Evolutionary conservation across 768 basidiomycete genomes (phyloP).

Genomic region (Tulasnella sp.): DNA sequence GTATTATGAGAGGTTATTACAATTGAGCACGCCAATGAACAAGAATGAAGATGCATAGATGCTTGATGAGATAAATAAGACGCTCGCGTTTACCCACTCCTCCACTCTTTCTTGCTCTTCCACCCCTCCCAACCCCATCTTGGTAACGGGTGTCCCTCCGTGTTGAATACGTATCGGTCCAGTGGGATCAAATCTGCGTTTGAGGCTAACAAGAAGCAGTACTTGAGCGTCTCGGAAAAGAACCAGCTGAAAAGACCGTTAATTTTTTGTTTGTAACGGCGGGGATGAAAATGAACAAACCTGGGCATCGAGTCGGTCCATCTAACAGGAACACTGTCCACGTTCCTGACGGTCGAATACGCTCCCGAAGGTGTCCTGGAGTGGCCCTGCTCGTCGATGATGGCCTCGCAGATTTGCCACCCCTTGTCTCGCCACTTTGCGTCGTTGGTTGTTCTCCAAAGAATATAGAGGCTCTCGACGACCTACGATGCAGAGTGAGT

Average conservation of each 20-base stretch:
- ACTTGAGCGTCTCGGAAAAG: conserved; percentile 63
- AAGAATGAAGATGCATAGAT: background rate
- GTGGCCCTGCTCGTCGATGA: conserved; percentile 45
- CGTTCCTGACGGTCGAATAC: conserved; percentile 55
- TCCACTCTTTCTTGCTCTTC: conserved; percentile 13
- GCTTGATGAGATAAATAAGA: too few relatives aligned
- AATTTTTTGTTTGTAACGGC: background rate
- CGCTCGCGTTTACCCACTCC: background rate
- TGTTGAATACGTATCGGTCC: conserved; percentile 48
- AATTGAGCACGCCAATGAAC: too few relatives aligned
- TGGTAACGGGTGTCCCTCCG: conserved; percentile 29
- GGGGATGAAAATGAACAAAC: conserved; percentile 38
- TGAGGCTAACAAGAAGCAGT: conserved; percentile 63
- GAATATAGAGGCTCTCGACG: conserved; percentile 64
- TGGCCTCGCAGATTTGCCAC: conserved; percentile 65
- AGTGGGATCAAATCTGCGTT: conserved; percentile 55
- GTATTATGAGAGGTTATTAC: conserved; percentile 34
- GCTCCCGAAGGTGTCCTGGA: conserved; percentile 52
- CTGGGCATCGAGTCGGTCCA: conserved; percentile 66
- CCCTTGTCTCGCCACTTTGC: conserved; percentile 64
- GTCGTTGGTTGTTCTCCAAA: conserved; percentile 69
- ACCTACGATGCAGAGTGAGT: conserved; percentile 44
- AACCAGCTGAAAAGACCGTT: conserved; percentile 44
- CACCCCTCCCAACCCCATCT: conserved; percentile 19
- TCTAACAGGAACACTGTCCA: conserved; percentile 41